A percentile compares a stretch with the other conserved stretches of the same genome.
Evolutionary conservation across 1,139 yeast genomes (phyloP).

Genomic region (Sugiyamaella japonica): DNA sequence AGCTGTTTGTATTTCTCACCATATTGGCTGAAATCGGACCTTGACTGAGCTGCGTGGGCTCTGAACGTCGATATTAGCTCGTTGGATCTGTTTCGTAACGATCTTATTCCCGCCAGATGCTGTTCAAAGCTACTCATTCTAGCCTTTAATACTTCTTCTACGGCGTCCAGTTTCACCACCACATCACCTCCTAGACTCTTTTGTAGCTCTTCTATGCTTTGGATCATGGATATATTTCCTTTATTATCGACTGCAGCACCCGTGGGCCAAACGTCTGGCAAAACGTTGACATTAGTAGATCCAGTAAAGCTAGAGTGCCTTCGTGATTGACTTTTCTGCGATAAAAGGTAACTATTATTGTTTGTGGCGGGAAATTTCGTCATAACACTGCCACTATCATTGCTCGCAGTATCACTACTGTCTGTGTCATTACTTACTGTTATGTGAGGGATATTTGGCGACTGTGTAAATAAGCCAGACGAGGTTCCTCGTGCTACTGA

Average conservation of each 20-base stretch:
- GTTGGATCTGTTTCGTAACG: conserved; percentile 24
- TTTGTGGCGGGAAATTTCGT: not conserved
- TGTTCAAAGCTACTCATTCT: conserved; percentile 26
- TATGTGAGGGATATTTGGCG: conserved; percentile 2
- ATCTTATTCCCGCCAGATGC: conserved; percentile 26
- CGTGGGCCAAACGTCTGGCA: not conserved
- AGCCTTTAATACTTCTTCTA: conserved; percentile 22
- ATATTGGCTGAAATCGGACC: conserved; percentile 23
- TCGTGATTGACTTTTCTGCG: not conserved
- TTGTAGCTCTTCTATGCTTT: conserved; percentile 26
- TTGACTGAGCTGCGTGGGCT: conserved; percentile 21
- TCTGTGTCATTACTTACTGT: conserved; percentile 9
- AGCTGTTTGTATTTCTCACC: conserved; percentile 24
- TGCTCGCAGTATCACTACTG: conserved; percentile 9
- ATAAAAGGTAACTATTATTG: not conserved
- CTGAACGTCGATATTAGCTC: conserved; percentile 24
- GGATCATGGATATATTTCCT: conserved; percentile 20
- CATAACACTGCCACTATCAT: not conserved
- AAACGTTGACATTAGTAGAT: not conserved
- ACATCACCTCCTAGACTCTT: conserved; percentile 28
- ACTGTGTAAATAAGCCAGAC: not conserved
- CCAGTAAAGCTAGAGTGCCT: conserved; percentile 11
- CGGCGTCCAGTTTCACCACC: conserved; percentile 25
- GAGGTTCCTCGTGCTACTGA: not conserved
- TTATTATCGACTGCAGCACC: conserved; percentile 1